Conservation (phyloP, 2,329 filamentous ascomycete species). For the Westerdykella aurantiaca region DNA sequence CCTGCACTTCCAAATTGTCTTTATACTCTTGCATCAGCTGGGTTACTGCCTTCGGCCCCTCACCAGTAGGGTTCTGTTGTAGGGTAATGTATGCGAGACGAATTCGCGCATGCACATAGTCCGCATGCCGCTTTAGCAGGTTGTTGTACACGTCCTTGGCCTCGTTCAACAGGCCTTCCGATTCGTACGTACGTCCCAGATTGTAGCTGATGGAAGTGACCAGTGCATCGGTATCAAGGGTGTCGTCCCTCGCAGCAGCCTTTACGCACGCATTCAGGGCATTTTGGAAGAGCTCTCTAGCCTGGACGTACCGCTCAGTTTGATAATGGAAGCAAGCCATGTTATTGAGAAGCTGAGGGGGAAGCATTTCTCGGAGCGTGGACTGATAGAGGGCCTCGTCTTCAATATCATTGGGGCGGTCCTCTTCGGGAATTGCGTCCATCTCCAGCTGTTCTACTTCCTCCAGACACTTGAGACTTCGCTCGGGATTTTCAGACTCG, state of each 20-base stretch:
- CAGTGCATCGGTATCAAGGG: conserved; percentile 79
- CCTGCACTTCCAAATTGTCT: conserved; percentile 82
- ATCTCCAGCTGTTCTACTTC: conserved; percentile 90
- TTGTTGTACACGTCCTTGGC: conserved; percentile 86
- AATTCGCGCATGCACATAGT: conserved; percentile 88
- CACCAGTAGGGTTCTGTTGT: conserved; percentile 71
- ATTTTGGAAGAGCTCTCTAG: conserved; percentile 86
- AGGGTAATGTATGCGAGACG: conserved; percentile 87
- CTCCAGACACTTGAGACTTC: conserved; percentile 82
- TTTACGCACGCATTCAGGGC: conserved; percentile 82
- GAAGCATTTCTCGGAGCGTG: conserved; percentile 68
- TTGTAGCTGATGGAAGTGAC: conserved; percentile 98
- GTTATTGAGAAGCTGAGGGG: conserved; percentile 91
- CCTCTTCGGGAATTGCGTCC: conserved; percentile 66
- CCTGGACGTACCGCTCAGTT: conserved; percentile 70
- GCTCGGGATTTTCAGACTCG: conserved; percentile 77
- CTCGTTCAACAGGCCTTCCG: conserved; percentile 71
- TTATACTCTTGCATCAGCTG: conserved; percentile 81
- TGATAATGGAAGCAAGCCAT: conserved; percentile 96
- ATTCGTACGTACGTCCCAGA: conserved; percentile 87
- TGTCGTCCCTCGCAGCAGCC: conserved; percentile 67
- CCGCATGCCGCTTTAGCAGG: conserved; percentile 73
- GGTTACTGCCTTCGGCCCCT: conserved; percentile 78
- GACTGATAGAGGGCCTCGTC: conserved; percentile 47
- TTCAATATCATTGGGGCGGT: conserved; percentile 54